These are phyloP conservation scores for Sclerotinia spermophila DNA, from an alignment of 2,329 filamentous ascomycete species.

Conservation along the genomic window DNA sequence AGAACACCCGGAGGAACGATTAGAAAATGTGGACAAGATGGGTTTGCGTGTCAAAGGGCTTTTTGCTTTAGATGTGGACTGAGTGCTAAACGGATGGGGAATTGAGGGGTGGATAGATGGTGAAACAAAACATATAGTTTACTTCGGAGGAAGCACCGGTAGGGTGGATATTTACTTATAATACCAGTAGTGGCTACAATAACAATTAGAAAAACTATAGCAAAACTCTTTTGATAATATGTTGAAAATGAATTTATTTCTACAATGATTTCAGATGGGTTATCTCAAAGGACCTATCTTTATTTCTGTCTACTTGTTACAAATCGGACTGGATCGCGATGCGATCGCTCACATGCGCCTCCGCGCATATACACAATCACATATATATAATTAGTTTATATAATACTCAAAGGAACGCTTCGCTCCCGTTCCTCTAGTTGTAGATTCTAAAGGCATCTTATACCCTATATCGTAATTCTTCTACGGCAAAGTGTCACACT, in stretches of 20 bases:
- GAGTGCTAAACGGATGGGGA: background rate
- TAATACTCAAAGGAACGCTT: too few relatives aligned
- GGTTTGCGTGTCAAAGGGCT: conserved; percentile 52
- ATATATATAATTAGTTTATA: too few relatives aligned
- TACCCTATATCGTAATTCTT: too few relatives aligned
- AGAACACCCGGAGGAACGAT: conserved; percentile 50
- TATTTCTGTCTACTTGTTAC: background rate
- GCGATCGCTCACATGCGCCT: too few relatives aligned
- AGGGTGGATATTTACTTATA: background rate
- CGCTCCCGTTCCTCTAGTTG: too few relatives aligned
- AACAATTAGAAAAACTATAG: background rate
- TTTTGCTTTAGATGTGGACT: conserved; percentile 55
- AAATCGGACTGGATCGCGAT: too few relatives aligned
- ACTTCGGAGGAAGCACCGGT: background rate
- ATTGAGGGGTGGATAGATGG: background rate
- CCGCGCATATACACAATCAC: too few relatives aligned
- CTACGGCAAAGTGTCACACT: too few relatives aligned
- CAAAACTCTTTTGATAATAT: background rate
- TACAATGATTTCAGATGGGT: too few relatives aligned
- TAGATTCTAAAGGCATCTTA: too few relatives aligned
- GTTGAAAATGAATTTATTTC: background rate
- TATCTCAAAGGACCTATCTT: background rate
- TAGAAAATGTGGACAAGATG: conserved; percentile 52
- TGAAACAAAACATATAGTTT: background rate
- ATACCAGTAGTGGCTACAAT: background rate